Evolutionary conservation across 352 stramenopile genomes (phyloP), one percentile per base, ranked within the genome.

Genomic region (Elongisporangium anandrum): DNA sequence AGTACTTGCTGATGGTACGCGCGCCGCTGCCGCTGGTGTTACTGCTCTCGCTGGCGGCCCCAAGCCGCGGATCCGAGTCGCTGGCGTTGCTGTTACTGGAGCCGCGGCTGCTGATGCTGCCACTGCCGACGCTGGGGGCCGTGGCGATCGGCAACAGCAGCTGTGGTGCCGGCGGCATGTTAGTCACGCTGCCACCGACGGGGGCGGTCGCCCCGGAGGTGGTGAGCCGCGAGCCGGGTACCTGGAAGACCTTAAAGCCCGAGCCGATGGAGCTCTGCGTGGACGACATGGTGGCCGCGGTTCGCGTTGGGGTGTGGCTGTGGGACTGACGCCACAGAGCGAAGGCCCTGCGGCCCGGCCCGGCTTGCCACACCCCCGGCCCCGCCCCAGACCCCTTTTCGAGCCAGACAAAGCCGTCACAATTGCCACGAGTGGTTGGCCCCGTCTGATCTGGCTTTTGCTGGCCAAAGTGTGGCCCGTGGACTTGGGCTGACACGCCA

Each of bases 171-270:
- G 65, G 29, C 54, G 70, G 65, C 16, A 73, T 49, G 0, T 54
- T 55, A 13, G 65, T 29, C 3, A 20, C 47, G 56, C n/a, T 48
- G 54, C 54, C 54, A 17, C 41, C 38, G 4, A 21, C 54, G 54
- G 20, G 39, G 12, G 39, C 41, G 47, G 54, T 50, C 3, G 56
- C 26, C 56, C 45, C 54, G 24, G 54, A 60, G 22, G 56, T 52
- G 4, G 54, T 59, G 41, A n/a, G n/a, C 16, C 51, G 17, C 20
- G 17, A 63, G 52, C 71, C 77, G 9, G 81, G 81, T 26, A 88
- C 81, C 66, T 83, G 81, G 61, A 91, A 91, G 45, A 87, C 73
- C 21, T 73, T 77, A 64, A 91, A 91, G 59, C 68, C 77, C 47
- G 81, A 61, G 68, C 74, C 59, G 61, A 8, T 41, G 29, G 29